Conservation (phyloP, 352 stramenopile species). For the Phytophthora europaea region DNA sequence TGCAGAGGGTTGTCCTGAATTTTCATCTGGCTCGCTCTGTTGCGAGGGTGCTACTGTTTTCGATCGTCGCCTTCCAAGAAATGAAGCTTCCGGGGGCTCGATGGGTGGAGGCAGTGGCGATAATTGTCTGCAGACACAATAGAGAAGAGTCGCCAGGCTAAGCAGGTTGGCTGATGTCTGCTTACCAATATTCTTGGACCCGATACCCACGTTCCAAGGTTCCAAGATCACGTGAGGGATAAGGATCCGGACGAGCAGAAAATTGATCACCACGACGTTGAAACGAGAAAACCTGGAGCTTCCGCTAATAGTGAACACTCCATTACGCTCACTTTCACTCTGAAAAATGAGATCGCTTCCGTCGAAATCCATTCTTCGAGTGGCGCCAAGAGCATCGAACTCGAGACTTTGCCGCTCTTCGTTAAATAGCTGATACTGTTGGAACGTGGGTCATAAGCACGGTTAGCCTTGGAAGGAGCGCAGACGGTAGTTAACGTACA, state of each 20-base stretch:
- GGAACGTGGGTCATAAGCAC: neutral
- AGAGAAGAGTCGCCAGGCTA: conserved; percentile 65
- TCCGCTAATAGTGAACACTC: neutral
- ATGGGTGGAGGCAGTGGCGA: conserved; percentile 51
- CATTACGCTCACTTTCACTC: neutral
- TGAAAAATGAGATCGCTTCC: neutral
- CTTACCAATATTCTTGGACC: conserved; percentile 34
- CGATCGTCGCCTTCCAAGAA: conserved; percentile 22
- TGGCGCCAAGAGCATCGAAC: conserved; percentile 69
- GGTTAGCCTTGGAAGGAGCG: neutral
- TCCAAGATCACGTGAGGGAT: conserved; percentile 68
- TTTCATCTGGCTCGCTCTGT: conserved; percentile 3
- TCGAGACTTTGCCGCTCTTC: conserved; percentile 54
- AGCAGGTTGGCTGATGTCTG: conserved; percentile 47
- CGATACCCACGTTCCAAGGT: conserved; percentile 59
- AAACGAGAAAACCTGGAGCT: conserved; percentile 39
- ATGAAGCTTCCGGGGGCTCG: conserved; percentile 8
- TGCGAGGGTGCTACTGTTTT: conserved; percentile 6
- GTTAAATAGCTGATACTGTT: conserved; percentile 68
- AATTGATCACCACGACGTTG: conserved; percentile 71
- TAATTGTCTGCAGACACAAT: conserved; percentile 50
- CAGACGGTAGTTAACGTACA: conserved; percentile 36
- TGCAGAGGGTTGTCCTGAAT: neutral
- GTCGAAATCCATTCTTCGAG: conserved; percentile 47
- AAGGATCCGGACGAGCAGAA: conserved; percentile 67